Percentiles rank a stretch among this genome's conserved stretches.
Evolutionary conservation across 495 filamentous ascomycete species (phyloP).

Genomic region (Penicillium canescens): DNA sequence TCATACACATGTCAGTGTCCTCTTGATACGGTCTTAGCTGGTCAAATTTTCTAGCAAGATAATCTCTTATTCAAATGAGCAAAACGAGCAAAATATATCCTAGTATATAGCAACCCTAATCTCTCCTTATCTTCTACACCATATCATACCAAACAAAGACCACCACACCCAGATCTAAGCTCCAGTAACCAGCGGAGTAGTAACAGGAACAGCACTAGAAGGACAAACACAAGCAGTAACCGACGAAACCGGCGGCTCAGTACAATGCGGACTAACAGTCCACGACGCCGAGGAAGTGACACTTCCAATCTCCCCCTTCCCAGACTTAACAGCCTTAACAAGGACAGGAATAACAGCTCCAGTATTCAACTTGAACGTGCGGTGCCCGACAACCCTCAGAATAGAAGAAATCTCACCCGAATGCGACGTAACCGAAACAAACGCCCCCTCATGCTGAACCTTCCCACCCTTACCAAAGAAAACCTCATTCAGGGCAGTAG

Average conservation of each 20-base stretch:
- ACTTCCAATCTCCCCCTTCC: constrained; percentile 10
- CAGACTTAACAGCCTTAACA: constrained; percentile 53
- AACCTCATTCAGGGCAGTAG: constrained; percentile 60
- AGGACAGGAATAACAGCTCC: constrained; percentile 72
- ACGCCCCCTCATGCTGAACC: constrained; percentile 42
- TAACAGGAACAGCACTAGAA: constrained; percentile 40
- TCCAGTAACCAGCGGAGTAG: constrained; percentile 29
- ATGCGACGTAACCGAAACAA: constrained; percentile 68
- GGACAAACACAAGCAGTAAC: constrained; percentile 50
- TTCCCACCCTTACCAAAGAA: constrained; percentile 38
- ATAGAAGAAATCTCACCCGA: constrained; percentile 63
- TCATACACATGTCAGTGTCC: too few relatives aligned
- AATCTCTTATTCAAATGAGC: too few relatives aligned
- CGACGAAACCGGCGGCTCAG: constrained; percentile 47
- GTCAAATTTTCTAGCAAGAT: too few relatives aligned
- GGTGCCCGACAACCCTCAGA: constrained; percentile 61
- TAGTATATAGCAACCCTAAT: too few relatives aligned
- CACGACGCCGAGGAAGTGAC: constrained; percentile 39
- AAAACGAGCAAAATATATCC: too few relatives aligned
- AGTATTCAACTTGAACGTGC: constrained; percentile 59
- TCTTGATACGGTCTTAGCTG: too few relatives aligned
- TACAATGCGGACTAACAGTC: constrained; percentile 50
- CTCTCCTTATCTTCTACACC: too few relatives aligned
- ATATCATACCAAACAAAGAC: background rate
- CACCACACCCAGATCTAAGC: constrained; percentile 2